These are phyloP conservation scores for Nicotiana sylvestris DNA, from an alignment of 257 asterid species.

Conservation along the genomic window DNA sequence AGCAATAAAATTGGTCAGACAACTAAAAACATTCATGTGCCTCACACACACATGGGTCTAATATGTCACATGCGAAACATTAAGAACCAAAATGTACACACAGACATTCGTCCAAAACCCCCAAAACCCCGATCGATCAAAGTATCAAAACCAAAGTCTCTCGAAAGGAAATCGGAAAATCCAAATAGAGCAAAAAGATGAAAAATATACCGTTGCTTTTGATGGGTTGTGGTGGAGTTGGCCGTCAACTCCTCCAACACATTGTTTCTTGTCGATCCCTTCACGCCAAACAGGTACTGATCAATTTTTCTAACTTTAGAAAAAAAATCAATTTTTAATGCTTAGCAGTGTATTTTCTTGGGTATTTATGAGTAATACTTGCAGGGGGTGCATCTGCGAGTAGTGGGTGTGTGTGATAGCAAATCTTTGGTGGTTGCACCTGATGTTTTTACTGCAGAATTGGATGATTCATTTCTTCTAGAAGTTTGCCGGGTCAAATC, in stretches of 20 bases:
- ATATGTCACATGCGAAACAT: neutral
- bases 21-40: too few relatives aligned
- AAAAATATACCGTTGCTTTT: slow-evolving; percentile 52
- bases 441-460: slow-evolving; percentile 49
- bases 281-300: slow-evolving; percentile 57
- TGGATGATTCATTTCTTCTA: slow-evolving; percentile 55
- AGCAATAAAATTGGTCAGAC: too few relatives aligned
- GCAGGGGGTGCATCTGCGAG: slow-evolving; percentile 71
- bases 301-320: neutral
- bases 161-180: neutral
- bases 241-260: slow-evolving; percentile 85
- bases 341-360: neutral
- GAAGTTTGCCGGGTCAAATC: slow-evolving; percentile 61
- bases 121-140: neutral
- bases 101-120: neutral
- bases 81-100: neutral
- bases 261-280: slow-evolving; percentile 71
- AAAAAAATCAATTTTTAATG: neutral
- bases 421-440: slow-evolving; percentile 52
- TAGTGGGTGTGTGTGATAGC: slow-evolving; percentile 88
- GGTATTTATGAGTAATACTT: neutral
- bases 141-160: neutral
- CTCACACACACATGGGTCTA: neutral
- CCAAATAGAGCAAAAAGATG: slow-evolving; percentile 24
- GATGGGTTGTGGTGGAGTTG: slow-evolving; percentile 95